These are phyloP conservation scores for Chrysoporthe austroafricana DNA, from an alignment of 2,329 filamentous ascomycete species.

Conservation along the genomic window DNA sequence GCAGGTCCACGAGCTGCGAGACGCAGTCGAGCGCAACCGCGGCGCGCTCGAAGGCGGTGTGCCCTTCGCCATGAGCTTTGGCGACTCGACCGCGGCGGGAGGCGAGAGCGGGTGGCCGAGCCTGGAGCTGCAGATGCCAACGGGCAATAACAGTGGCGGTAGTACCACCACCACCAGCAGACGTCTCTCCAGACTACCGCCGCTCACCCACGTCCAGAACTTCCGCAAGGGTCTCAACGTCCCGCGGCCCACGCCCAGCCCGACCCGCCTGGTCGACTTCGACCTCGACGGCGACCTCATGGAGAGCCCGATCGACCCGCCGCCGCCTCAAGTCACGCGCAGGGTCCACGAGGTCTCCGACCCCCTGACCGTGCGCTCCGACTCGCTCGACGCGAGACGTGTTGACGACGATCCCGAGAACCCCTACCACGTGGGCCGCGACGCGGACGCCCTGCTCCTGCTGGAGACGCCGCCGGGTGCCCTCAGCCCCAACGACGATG, in stretches of 20 bases:
- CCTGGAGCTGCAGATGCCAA: constrained; percentile 32
- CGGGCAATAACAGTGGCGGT: constrained; percentile 2
- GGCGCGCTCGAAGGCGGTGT: constrained; percentile 32
- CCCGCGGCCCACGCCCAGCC: constrained; percentile 28
- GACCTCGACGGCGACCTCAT: constrained; percentile 33
- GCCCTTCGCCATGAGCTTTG: constrained; percentile 34
- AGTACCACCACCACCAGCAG: background rate
- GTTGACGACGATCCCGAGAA: constrained; percentile 10
- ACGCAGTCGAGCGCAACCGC: constrained; percentile 35
- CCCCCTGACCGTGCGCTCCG: constrained; percentile 14
- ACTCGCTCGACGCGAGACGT: constrained; percentile 10
- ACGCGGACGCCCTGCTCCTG: constrained; percentile 14
- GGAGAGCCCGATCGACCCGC: constrained; percentile 25
- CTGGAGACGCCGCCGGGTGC: constrained; percentile 26
- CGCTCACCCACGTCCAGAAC: constrained; percentile 28
- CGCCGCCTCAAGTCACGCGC: constrained; percentile 13
- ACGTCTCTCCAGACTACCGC: constrained; percentile 23
- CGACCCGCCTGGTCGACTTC: constrained; percentile 31
- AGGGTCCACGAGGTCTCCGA: constrained; percentile 19
- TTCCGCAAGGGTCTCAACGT: constrained; percentile 19
- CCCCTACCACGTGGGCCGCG: constrained; percentile 25
- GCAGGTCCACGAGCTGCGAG: constrained; percentile 32
- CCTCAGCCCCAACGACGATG: constrained; percentile 19
- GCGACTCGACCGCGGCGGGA: constrained; percentile 33
- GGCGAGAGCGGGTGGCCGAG: constrained; percentile 34